Evolutionary conservation across 2,329 filamentous ascomycete genomes (phyloP).

Genomic region (Fusarium compactum): DNA sequence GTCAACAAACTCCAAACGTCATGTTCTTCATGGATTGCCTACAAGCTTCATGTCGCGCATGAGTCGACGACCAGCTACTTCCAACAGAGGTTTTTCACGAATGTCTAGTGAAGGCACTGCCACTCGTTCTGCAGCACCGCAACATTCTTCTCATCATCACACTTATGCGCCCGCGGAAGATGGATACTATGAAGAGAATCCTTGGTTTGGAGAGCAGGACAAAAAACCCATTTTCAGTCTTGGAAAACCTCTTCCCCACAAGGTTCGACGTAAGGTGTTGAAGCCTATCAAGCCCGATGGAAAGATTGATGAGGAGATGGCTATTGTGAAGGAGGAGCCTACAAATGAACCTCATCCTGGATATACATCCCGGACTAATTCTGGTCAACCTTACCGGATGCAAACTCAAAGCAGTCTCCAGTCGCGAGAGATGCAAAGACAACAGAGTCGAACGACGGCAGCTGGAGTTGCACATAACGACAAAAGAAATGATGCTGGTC

Average conservation of each 20-base stretch:
- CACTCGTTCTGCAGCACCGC: neutral
- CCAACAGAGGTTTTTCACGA: neutral
- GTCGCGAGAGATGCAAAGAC: constrained; percentile 2
- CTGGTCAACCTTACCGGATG: constrained; percentile 4
- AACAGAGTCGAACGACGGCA: constrained; percentile 15
- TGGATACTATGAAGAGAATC: constrained; percentile 35
- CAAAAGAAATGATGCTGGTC: constrained; percentile 20
- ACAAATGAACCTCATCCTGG: neutral
- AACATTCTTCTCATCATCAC: constrained; percentile 5
- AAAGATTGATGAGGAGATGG: constrained; percentile 30
- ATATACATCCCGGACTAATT: constrained; percentile 2
- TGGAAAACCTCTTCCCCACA: constrained; percentile 36
- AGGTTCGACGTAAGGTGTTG: constrained; percentile 21
- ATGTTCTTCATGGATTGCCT: neutral
- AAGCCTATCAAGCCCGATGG: constrained; percentile 8
- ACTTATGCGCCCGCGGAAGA: constrained; percentile 33
- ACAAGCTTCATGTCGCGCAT: constrained; percentile 15
- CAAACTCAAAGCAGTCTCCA: constrained; percentile 2
- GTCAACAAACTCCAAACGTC: constrained; percentile 5
- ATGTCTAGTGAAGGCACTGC: constrained; percentile 1
- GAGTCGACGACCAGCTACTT: constrained; percentile 2
- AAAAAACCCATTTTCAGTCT: constrained; percentile 40
- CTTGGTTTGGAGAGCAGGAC: constrained; percentile 32
- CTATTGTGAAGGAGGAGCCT: neutral
- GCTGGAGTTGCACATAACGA: constrained; percentile 19